These are phyloP conservation scores for Haematococcus lacustris DNA, from an alignment of 139 green algal genomes.

Conservation along the genomic window DNA sequence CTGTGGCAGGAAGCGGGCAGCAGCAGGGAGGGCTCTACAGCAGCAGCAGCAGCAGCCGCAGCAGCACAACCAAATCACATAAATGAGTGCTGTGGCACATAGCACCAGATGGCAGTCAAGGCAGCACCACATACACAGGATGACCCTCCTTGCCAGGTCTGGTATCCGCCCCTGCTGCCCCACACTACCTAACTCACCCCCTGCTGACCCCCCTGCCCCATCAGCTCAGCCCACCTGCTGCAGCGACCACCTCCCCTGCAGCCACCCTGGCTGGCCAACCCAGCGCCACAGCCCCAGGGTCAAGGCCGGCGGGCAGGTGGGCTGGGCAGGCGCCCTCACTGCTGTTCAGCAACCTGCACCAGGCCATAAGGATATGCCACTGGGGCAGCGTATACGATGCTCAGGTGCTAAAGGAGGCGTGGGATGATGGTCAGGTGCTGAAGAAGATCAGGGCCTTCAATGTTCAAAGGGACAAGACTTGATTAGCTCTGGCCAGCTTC, in stretches of 20 bases:
- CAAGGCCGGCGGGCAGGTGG: slow-evolving; percentile 2
- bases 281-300: slow-evolving; percentile 16
- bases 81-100: not conserved
- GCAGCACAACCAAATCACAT: not conserved
- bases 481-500: too few species aligned
- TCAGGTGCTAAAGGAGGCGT: too few species aligned
- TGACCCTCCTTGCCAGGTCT: too few species aligned
- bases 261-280: slow-evolving; percentile 31
- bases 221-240: slow-evolving; percentile 1
- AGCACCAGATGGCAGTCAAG: not conserved
- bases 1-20: slow-evolving; percentile 23
- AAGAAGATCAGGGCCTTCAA: not conserved
- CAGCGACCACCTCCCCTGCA: slow-evolving; percentile 13
- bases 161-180: too few species aligned
- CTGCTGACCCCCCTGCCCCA: not conserved
- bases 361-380: too few species aligned
- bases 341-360: slow-evolving; percentile 9
- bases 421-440: too few species aligned
- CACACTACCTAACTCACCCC: not conserved
- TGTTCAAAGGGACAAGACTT: not conserved
- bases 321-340: slow-evolving; percentile 19
- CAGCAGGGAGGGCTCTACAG: too few species aligned
- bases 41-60: too few species aligned
- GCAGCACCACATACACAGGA: too few species aligned
- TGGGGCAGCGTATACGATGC: too few species aligned